These are phyloP conservation scores for Hortiboletus flavorubellus DNA, from an alignment of 768 basidiomycete species.

Conservation along the genomic window DNA sequence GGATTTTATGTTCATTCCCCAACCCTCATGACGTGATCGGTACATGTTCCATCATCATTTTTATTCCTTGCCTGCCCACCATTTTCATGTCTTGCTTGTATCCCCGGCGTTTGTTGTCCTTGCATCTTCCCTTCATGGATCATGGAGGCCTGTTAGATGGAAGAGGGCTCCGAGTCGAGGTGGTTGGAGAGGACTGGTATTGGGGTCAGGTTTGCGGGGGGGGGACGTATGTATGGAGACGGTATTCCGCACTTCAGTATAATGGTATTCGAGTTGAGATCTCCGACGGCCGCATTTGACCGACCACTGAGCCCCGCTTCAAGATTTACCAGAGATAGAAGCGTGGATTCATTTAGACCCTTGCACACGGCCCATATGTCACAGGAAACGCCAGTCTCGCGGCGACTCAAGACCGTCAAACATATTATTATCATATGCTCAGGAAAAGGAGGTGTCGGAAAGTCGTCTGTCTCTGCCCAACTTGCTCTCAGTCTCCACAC, in stretches of 20 bases:
- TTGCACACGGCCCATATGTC: constrained; percentile 18
- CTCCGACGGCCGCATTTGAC: no score
- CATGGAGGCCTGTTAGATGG: constrained; percentile 56
- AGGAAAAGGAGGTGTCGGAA: constrained; percentile 98
- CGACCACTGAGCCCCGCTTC: no score
- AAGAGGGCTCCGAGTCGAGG: constrained; percentile 62
- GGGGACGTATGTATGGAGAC: neutral
- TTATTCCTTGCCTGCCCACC: constrained; percentile 18
- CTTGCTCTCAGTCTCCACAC: constrained; percentile 83
- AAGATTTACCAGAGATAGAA: no score
- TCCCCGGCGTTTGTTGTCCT: constrained; percentile 57
- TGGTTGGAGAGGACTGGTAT: constrained; percentile 11
- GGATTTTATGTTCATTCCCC: constrained; percentile 28
- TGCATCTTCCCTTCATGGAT: constrained; percentile 55
- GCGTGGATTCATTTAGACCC: no score
- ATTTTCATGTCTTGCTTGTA: constrained; percentile 26
- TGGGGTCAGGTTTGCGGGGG: neutral
- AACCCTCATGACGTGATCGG: constrained; percentile 18
- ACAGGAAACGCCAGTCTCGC: constrained; percentile 57
- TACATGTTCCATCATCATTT: constrained; percentile 23
- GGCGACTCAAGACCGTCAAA: constrained; percentile 70
- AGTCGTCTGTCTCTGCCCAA: constrained; percentile 93
- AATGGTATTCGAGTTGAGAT: constrained; percentile 1
- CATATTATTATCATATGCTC: constrained; percentile 91
- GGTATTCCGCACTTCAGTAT: constrained; percentile 1